Percentiles rank a stretch among this genome's conserved stretches.
These are phyloP conservation scores for Trichosanthes cucumerina DNA, from an alignment of 306 rosid species.

Conservation along the genomic window DNA sequence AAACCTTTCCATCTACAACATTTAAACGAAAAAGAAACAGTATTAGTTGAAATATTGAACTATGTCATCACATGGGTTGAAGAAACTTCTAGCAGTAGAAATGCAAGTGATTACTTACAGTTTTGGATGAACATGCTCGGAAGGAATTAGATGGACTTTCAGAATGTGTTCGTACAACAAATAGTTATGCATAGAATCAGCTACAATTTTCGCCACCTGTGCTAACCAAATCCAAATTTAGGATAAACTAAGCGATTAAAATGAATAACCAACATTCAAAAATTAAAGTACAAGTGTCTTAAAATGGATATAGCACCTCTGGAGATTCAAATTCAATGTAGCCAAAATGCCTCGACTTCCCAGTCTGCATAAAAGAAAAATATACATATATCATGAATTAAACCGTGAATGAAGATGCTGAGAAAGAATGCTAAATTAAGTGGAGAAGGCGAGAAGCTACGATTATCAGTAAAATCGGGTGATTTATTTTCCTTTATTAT, in stretches of 20 bases:
- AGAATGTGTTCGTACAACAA: conserved; percentile 66
- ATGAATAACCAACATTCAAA: not conserved
- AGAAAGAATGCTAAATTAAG: not conserved
- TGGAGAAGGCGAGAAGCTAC: not conserved
- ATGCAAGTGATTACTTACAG: conserved; percentile 38
- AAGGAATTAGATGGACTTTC: conserved; percentile 56
- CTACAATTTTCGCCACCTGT: conserved; percentile 86
- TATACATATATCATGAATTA: not conserved
- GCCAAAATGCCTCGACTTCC: conserved; percentile 74
- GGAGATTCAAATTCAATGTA: conserved; percentile 76
- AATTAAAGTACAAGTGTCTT: not conserved
- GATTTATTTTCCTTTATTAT: too few species aligned
- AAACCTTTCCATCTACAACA: conserved; percentile 62
- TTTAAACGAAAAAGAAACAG: not conserved
- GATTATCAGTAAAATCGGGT: not conserved
- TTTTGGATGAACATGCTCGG: conserved; percentile 57
- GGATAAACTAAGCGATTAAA: not conserved
- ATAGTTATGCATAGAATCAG: conserved; percentile 87
- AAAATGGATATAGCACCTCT: conserved; percentile 35
- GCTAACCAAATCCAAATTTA: conserved; percentile 6
- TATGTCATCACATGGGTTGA: not conserved
- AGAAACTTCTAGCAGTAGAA: not conserved
- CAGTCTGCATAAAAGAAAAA: conserved; percentile 34
- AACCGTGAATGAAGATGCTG: not conserved
- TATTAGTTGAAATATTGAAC: too few species aligned